phyloP scores from a whole-genome alignment of 176 grass and related monocot species.

The Eremochloa ophiuroides region DNA sequence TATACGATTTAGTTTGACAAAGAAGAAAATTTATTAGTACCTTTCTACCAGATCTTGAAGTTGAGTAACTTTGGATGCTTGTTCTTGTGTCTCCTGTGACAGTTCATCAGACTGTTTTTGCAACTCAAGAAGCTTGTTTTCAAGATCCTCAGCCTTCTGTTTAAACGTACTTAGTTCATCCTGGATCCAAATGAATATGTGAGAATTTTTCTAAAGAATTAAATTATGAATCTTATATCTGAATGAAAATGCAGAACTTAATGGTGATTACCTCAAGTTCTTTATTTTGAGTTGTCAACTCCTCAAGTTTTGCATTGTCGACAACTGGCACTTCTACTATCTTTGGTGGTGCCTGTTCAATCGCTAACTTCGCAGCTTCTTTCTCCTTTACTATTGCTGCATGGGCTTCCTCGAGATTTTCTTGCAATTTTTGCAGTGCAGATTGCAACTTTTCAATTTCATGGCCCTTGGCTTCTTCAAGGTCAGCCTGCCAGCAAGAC shows the following conservation, averaged over 20 bases:
- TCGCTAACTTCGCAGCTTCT: conserved; percentile 75
- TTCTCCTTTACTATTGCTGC: conserved; percentile 65
- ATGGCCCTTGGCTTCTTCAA: conserved; percentile 80
- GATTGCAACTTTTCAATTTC: conserved; percentile 75
- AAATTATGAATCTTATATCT: conserved; percentile 2
- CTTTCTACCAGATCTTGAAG: conserved; percentile 71
- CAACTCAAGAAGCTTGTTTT: conserved; percentile 56
- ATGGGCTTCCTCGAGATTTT: conserved; percentile 63
- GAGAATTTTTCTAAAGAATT: neutral
- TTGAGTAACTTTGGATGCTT: conserved; percentile 49
- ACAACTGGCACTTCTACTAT: conserved; percentile 78
- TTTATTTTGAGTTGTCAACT: conserved; percentile 59
- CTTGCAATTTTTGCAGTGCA: conserved; percentile 69
- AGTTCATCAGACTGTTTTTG: conserved; percentile 52
- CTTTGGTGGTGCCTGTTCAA: conserved; percentile 76
- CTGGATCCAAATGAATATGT: conserved; percentile 36
- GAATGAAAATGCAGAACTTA: conserved; percentile 18
- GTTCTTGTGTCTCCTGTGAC: conserved; percentile 57
- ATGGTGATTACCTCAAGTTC: conserved; percentile 60
- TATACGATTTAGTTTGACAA: neutral
- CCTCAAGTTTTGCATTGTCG: conserved; percentile 65
- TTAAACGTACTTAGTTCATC: conserved; percentile 57
- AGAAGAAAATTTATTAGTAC: conserved; percentile 34
- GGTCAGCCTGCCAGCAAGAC: conserved; percentile 50
- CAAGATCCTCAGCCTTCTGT: conserved; percentile 80